Evolutionary conservation across 331 rosid genomes (phyloP), one percentile per base, ranked within the genome.

Genomic region (Ulmus americana): DNA sequence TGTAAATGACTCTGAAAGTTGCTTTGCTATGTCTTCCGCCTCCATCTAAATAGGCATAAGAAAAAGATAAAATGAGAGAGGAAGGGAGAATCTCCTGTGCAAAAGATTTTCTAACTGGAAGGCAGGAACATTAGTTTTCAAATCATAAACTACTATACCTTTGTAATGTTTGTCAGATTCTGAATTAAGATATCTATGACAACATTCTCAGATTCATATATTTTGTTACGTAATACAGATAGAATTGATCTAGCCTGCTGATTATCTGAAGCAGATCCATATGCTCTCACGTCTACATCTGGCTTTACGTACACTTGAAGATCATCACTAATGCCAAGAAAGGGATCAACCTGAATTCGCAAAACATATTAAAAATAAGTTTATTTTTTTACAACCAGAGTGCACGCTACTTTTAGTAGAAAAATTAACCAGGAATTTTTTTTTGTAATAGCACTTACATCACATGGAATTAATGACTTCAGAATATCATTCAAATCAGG

Each of bases 271-370:
- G 73, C 82, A 65, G 90, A 76, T 56, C 90, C 96, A 65, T 80
- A 90, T 42, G 81, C 88, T 62, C 76, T 81, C 51, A 75, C 20
- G 69, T 87, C 90, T 65, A 72, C 76, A 55, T 87, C 72, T 50
- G 67, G 71, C 88, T 82, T 90, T 65, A 79, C 77, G 81, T 82
- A 90, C 62, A 94, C 76, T 70, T 85, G 96, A 84, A 76, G 83
- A 49, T 85, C 99, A 13, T 85, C 95, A 50, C 85, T 70, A 74
- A 83, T 81, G 38, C 83, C 95, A 71, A 94, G 75, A 84, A 80
- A 87, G n/a, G 97, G 95, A 78, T 90, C 96, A 79, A 84, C 83
- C 97, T 94, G 76, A 73, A 64, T 53, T 18, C 47, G 72, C 41
- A 80, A 41, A 61, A 46, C 61, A 50, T 49, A 14, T 28, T 48